Base-by-base conservation (phyloP, 108 stramenopile genomes). In the Fistulifera pelliculosa region DNA sequence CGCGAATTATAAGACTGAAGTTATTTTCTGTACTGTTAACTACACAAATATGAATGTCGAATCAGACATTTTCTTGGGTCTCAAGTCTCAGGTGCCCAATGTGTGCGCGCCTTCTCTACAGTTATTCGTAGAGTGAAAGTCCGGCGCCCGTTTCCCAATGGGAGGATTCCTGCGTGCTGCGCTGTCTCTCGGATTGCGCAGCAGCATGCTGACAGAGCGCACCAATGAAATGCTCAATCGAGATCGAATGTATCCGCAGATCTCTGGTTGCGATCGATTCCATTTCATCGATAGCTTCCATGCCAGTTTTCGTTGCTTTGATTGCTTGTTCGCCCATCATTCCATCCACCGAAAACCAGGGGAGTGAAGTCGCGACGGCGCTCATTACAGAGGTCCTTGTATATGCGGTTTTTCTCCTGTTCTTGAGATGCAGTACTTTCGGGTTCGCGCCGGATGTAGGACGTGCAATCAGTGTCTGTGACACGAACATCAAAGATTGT, bases 311-410 rank as follows among this genome's bases (percentile, higher is more conserved):
- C 41, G 51, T 43, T 1, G 58, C 62, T 16, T 49, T 28, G 19
- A 18, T 40, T 19, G 64, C 59, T 43, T 72, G 61, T 17, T 41
- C n/a, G 15, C 69, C 64, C 26, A 31, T 49, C 19, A 70, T 49
- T 1, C 62, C 49, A 50, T 72, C 71, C 13, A 72, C 65, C 6
- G 57, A 72, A 31, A 61, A 72, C 17, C 66, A 65, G 18, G 66
- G 43, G 26, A 56, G 71, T 21, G 66, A 67, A 60, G 65, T 67
- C 23, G 52, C 54, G 65, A 63, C 67, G 54, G 63, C 67, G 38
- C 27, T 44, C 55, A 43, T 52, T 38, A 49, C 61, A 38, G 50
- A 45, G 52, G 12, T 16, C 10, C 15, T 38, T 8, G 8, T 35
- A 35, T 3, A 35, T 3, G 21, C 41, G 21, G 38, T 47, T 61